These are phyloP conservation scores for Trypanosoma lewisi DNA, from an alignment of 208 protist species.

Conservation along the genomic window DNA sequence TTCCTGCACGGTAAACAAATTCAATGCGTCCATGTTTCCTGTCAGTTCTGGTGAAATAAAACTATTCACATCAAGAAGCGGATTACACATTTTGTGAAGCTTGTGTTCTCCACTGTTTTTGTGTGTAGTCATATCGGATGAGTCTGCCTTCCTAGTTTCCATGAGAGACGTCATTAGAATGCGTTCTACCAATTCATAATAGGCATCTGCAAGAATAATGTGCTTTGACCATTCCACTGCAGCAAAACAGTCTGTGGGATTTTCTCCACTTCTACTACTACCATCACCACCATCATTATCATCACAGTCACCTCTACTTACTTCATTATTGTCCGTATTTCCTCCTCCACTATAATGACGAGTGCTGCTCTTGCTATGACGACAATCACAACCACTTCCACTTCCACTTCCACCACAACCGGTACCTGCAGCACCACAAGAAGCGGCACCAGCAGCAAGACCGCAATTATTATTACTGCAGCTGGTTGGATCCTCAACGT, in stretches of 20 bases:
- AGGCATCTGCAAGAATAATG: constrained; percentile 52
- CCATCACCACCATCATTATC: not conserved
- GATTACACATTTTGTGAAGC: too few species aligned
- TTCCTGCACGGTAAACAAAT: constrained; percentile 39
- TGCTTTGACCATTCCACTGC: constrained; percentile 46
- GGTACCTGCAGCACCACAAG: not conserved
- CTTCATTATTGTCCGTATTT: not conserved
- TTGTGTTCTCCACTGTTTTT: not conserved
- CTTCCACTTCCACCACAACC: not conserved
- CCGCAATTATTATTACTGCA: too few species aligned
- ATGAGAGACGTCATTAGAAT: constrained; percentile 24
- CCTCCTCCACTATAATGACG: not conserved
- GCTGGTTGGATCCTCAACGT: too few species aligned
- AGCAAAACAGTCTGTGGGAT: not conserved
- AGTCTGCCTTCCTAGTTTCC: not conserved
- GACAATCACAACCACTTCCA: not conserved
- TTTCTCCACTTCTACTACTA: not conserved
- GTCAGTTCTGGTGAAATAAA: not conserved
- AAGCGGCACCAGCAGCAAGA: too few species aligned
- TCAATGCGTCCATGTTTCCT: not conserved
- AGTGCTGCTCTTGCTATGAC: not conserved
- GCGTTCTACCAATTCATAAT: constrained; percentile 35
- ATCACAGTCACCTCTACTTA: not conserved
- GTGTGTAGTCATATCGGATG: not conserved
- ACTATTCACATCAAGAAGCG: not conserved